phyloP scores from a whole-genome alignment of 495 filamentous ascomycete species.

The Penicillium robsamsonii region DNA sequence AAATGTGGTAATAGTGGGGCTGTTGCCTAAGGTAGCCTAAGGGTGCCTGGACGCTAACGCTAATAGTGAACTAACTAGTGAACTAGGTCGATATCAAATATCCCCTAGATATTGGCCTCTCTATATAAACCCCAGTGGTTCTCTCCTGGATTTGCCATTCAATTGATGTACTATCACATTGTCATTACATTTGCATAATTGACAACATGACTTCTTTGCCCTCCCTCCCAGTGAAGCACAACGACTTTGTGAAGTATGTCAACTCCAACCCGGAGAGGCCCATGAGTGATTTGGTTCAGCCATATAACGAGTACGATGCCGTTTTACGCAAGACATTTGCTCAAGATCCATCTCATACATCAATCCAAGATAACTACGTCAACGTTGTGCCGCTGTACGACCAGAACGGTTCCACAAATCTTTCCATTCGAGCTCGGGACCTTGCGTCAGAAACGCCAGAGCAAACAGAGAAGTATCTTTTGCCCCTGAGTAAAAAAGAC shows the following conservation, averaged over 20 bases:
- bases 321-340: constrained; percentile 68
- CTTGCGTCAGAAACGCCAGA: constrained; percentile 56
- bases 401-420: constrained; percentile 46
- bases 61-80: no score
- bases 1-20: background rate
- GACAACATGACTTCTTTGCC: background rate
- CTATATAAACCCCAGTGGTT: background rate
- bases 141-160: background rate
- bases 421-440: constrained; percentile 64
- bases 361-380: constrained; percentile 56
- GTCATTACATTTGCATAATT: background rate
- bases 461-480: constrained; percentile 65
- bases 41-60: constrained; percentile 1
- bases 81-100: background rate
- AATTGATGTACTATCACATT: background rate
- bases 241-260: constrained; percentile 6
- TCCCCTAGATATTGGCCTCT: background rate
- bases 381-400: constrained; percentile 72
- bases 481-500: constrained; percentile 58
- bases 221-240: constrained; percentile 1
- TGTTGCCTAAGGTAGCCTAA: constrained; percentile 8
- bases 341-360: constrained; percentile 59
- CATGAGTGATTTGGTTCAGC: constrained; percentile 58
- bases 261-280: constrained; percentile 20
- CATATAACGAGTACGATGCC: constrained; percentile 67